Percentiles rank a stretch among this genome's conserved stretches.
phyloP scores from a whole-genome alignment of 192 early-diverging fungal genomes.

The Coemansia sp. region DNA sequence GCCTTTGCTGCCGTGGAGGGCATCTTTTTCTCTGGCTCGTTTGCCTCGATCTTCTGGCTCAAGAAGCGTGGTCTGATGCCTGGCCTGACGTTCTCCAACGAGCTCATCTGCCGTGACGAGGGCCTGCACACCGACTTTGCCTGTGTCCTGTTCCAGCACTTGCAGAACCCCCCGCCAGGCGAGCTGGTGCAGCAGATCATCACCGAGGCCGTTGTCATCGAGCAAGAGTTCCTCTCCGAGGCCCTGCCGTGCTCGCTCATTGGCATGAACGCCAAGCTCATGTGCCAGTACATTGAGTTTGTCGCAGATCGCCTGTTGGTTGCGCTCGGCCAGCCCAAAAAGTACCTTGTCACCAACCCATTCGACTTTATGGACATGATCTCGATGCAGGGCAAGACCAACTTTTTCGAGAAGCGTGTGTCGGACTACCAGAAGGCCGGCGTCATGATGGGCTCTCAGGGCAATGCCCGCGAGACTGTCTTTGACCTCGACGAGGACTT shows the following conservation, averaged over 20 bases:
- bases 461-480: constrained; percentile 60
- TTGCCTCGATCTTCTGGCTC: constrained; percentile 99
- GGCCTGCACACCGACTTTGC: constrained; percentile 98
- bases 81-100: constrained; percentile 96
- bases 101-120: constrained; percentile 96
- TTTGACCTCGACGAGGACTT: constrained; percentile 84
- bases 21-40: constrained; percentile 97
- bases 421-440: constrained; percentile 95
- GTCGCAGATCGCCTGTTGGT: constrained; percentile 94
- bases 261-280: constrained; percentile 93
- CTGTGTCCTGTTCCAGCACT: constrained; percentile 83
- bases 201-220: constrained; percentile 85
- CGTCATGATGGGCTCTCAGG: constrained; percentile 67
- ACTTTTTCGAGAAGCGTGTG: constrained; percentile 98
- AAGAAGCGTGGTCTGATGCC: constrained; percentile 99
- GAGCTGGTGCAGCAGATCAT: constrained; percentile 71
- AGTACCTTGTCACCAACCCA: constrained; percentile 84
- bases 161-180: constrained; percentile 69
- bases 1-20: constrained; percentile 98
- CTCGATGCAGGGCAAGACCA: constrained; percentile 97
- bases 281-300: constrained; percentile 98
- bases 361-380: constrained; percentile 99
- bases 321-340: constrained; percentile 81
- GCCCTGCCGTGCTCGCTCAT: constrained; percentile 90
- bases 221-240: constrained; percentile 95